Evolutionary conservation across 1,284 basidiomycete species (phyloP).

Genomic region (Inonotus hispidus): DNA sequence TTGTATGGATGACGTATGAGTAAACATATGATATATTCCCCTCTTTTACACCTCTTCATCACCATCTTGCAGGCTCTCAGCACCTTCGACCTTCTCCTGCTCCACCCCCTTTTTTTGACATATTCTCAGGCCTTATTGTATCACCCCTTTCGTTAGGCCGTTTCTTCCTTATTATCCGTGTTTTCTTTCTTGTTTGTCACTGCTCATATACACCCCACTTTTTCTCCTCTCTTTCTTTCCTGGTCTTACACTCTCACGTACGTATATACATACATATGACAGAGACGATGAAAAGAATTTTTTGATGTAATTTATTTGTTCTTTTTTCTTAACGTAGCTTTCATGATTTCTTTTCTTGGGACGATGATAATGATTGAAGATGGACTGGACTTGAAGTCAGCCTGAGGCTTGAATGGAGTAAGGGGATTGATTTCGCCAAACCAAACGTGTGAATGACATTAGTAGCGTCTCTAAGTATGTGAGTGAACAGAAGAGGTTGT

Average conservation of each 20-base stretch:
- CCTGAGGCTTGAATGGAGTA: background rate
- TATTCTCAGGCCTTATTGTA: background rate
- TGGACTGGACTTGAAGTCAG: background rate
- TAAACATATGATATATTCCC: background rate
- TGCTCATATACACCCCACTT: background rate
- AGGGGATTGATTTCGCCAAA: too few species aligned
- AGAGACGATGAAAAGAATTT: background rate
- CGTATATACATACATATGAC: background rate
- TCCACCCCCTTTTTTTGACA: background rate
- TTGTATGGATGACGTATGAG: background rate
- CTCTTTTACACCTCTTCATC: background rate
- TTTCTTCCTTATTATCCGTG: background rate
- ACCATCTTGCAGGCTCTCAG: background rate
- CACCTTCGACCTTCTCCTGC: conserved; percentile 1
- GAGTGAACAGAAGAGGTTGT: background rate
- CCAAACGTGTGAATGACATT: background rate
- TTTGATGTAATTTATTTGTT: conserved; percentile 15
- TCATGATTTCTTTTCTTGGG: background rate
- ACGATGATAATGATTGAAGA: background rate
- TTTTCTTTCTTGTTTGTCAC: background rate
- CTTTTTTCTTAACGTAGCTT: background rate
- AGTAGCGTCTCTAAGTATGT: background rate
- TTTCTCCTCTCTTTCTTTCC: background rate
- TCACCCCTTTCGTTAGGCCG: background rate
- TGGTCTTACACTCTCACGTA: background rate